These are phyloP conservation scores for Septoria linicola DNA, from an alignment of 2,329 filamentous ascomycete genomes.

Conservation along the genomic window DNA sequence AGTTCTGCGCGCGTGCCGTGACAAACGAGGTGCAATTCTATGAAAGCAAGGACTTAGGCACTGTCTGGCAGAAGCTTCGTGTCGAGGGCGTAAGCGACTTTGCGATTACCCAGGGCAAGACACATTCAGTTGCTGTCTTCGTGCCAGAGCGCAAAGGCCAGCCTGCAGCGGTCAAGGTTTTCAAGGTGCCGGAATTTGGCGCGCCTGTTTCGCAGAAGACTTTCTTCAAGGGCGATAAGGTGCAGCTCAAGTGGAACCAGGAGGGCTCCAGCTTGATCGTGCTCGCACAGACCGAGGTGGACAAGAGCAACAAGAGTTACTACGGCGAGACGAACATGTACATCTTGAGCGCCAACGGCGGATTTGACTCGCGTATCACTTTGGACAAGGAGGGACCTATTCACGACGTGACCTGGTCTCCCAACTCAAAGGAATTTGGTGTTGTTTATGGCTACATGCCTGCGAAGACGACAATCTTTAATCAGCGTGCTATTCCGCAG, in stretches of 20 bases:
- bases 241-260: constrained; percentile 97
- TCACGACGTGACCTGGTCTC: constrained; percentile 97
- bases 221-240: constrained; percentile 99
- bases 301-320: constrained; percentile 98
- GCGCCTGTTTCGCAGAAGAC: constrained; percentile 91
- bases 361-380: constrained; percentile 81
- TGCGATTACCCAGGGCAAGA: constrained; percentile 83
- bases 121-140: constrained; percentile 90
- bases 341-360: constrained; percentile 84
- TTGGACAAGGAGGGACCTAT: constrained; percentile 94
- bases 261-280: constrained; percentile 89
- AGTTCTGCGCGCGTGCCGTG: constrained; percentile 86
- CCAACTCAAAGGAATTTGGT: constrained; percentile 95
- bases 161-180: constrained; percentile 91
- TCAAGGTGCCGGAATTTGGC: constrained; percentile 83
- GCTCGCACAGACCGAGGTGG: constrained; percentile 94
- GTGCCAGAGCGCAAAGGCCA: constrained; percentile 90
- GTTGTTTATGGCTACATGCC: constrained; percentile 99
- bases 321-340: constrained; percentile 98
- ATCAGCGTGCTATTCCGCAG: constrained; percentile 75
- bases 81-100: constrained; percentile 90
- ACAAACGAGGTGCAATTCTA: constrained; percentile 99
- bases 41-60: constrained; percentile 78
- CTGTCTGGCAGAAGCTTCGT: constrained; percentile 91
- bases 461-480: constrained; percentile 98